Evolutionary conservation across 2,329 filamentous ascomycete species (phyloP).

Genomic region (Apiospora rasikravindrae): DNA sequence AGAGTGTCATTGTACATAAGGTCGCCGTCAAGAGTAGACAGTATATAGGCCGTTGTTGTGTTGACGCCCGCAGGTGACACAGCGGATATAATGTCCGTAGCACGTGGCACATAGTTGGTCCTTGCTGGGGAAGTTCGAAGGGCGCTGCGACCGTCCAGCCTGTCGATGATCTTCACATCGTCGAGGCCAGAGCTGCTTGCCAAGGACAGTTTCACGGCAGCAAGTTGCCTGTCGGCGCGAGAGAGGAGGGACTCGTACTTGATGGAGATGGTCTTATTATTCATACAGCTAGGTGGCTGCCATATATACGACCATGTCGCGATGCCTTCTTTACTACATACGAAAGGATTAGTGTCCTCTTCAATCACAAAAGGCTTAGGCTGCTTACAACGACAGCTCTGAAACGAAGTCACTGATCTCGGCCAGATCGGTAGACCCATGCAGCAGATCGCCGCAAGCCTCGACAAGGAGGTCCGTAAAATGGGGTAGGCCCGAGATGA

Average conservation of each 20-base stretch:
- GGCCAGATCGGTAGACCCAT: constrained; percentile 8
- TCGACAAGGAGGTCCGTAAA: constrained; percentile 19
- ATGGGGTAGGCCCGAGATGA: constrained; percentile 12
- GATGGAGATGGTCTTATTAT: background rate
- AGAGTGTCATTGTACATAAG: background rate
- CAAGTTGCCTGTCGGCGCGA: background rate
- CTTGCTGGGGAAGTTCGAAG: background rate
- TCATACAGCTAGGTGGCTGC: background rate
- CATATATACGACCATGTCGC: constrained; percentile 14
- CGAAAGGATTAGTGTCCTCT: background rate
- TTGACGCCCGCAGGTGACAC: background rate
- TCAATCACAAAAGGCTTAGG: no score
- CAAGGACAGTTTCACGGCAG: constrained; percentile 1
- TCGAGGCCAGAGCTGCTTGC: background rate
- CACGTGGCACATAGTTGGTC: background rate
- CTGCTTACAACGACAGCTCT: constrained; percentile 9
- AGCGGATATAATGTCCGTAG: background rate
- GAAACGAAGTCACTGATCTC: constrained; percentile 13
- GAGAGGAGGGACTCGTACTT: constrained; percentile 18
- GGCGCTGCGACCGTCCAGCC: constrained; percentile 6
- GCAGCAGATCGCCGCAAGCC: background rate
- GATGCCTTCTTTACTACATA: background rate
- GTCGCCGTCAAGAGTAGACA: background rate
- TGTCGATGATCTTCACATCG: constrained; percentile 9
- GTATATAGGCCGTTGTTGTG: background rate